phyloP scores from a whole-genome alignment of 2,329 filamentous ascomycete species.

The Lanzia echinophila region DNA sequence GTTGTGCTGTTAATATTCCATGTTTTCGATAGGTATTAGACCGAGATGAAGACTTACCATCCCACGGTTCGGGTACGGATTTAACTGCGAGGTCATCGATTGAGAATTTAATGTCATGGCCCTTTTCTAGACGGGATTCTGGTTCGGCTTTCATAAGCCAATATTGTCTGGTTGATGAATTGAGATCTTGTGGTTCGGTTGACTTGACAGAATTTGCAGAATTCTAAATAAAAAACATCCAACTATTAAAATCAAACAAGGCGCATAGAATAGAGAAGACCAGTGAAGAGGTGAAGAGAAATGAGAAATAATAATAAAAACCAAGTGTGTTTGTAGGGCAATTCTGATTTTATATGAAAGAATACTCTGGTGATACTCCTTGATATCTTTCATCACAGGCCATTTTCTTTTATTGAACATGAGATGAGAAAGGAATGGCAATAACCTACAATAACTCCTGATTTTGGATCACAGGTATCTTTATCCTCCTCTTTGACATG shows the following conservation, averaged over 20 bases:
- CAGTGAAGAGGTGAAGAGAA: background rate
- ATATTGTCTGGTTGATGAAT: conserved; percentile 41
- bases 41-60: conserved; percentile 50
- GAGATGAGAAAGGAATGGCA: no score
- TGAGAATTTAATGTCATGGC: conserved; percentile 83
- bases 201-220: conserved; percentile 2
- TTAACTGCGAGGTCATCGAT: conserved; percentile 79
- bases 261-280: background rate
- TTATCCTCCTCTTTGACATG: no score
- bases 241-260: background rate
- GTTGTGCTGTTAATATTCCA: conserved; percentile 7
- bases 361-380: no score
- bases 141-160: conserved; percentile 89
- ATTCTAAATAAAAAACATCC: conserved; percentile 4
- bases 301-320: no score
- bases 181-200: conserved; percentile 5
- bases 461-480: background rate
- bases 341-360: no score
- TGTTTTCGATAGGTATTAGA: background rate
- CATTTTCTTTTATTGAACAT: no score
- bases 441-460: background rate
- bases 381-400: no score
- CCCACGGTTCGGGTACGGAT: conserved; percentile 79
- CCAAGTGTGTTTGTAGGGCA: no score
- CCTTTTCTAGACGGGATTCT: conserved; percentile 77